Evolutionary conservation across 257 asterid species (phyloP).

Genomic region (Euphrasia confusa): DNA sequence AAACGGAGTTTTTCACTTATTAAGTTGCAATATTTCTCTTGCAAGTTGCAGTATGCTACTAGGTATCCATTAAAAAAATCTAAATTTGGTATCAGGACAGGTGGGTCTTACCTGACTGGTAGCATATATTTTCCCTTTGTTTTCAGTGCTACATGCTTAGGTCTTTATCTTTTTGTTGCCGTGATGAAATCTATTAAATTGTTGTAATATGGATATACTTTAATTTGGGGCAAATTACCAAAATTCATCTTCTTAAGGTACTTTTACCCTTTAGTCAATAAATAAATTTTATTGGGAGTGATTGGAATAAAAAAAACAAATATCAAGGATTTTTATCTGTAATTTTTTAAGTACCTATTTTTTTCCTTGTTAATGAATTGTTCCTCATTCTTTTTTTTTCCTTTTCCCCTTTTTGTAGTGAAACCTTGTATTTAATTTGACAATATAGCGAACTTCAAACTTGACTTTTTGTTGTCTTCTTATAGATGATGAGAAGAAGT

Average conservation of each 20-base stretch:
- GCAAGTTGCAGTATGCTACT: not conserved
- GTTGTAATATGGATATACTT: not conserved
- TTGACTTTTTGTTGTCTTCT: constrained; percentile 22
- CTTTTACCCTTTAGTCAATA: too few species aligned
- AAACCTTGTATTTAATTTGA: not conserved
- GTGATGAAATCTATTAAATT: too few species aligned
- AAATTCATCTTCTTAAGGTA: too few species aligned
- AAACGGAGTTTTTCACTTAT: too few species aligned
- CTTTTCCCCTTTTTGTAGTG: not conserved
- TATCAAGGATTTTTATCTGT: too few species aligned
- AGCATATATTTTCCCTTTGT: not conserved
- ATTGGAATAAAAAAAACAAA: too few species aligned
- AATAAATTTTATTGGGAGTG: too few species aligned
- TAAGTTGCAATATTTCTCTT: not conserved
- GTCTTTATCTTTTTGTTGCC: not conserved
- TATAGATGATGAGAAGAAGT: constrained; percentile 84
- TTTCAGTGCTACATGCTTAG: not conserved
- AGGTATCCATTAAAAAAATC: not conserved
- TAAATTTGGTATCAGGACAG: not conserved
- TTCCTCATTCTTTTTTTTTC: too few species aligned
- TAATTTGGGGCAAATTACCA: not conserved
- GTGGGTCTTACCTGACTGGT: not conserved
- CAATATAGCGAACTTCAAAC: not conserved
- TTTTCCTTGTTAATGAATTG: too few species aligned
- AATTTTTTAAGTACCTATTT: too few species aligned